Percentiles rank a stretch among this genome's conserved stretches.
Conservation (phyloP, 2,329 filamentous ascomycete genomes). For the Paraphoma sp. region DNA sequence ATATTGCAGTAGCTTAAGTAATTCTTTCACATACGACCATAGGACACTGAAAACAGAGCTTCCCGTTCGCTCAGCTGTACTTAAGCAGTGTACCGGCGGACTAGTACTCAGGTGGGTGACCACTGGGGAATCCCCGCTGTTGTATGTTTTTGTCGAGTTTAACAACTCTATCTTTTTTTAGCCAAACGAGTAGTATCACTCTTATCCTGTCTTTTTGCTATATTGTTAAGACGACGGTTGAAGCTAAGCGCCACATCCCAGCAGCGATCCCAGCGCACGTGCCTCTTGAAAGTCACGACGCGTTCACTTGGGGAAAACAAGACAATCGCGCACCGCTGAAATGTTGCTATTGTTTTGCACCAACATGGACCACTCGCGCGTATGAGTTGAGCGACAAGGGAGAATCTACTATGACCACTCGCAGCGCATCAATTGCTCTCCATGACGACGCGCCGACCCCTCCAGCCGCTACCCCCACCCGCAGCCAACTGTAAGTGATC, state of each 20-base stretch:
- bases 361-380: neutral
- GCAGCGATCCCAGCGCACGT: slow-evolving; percentile 27
- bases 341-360: neutral
- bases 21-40: no score
- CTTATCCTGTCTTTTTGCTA: no score
- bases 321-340: slow-evolving; percentile 4
- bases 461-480: slow-evolving; percentile 41
- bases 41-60: no score
- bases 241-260: slow-evolving; percentile 11
- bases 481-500: slow-evolving; percentile 26
- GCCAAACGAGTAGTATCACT: no score
- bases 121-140: no score
- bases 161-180: no score
- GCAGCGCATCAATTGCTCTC: slow-evolving; percentile 10
- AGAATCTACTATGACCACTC: slow-evolving; percentile 22
- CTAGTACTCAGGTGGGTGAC: no score
- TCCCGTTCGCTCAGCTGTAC: no score
- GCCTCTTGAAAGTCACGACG: slow-evolving; percentile 28
- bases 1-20: no score
- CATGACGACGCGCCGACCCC: slow-evolving; percentile 45
- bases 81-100: no score
- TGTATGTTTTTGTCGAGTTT: no score
- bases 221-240: no score
- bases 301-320: slow-evolving; percentile 27
- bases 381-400: neutral